Evolutionary conservation across 441 rosid species (phyloP).

Genomic region (Adansonia gregorii): DNA sequence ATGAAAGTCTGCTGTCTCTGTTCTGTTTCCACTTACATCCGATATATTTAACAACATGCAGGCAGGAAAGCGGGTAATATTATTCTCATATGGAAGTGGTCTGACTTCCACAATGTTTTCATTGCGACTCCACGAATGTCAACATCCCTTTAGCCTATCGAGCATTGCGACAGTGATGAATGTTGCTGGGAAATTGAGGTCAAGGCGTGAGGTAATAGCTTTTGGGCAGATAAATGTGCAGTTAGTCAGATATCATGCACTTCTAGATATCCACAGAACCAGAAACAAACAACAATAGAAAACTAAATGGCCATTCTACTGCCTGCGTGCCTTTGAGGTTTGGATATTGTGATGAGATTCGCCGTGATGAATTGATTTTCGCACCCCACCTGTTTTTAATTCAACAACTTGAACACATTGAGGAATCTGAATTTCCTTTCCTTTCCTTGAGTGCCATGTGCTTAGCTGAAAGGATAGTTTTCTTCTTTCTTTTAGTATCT

Average conservation of each 20-base stretch:
- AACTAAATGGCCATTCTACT: neutral
- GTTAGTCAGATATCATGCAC: neutral
- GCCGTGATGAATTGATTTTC: neutral
- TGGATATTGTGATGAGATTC: neutral
- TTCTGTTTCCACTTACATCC: slow-evolving; percentile 21
- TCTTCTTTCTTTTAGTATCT: neutral
- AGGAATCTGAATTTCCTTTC: neutral
- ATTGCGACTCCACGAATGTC: slow-evolving; percentile 59
- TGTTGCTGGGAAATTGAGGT: slow-evolving; percentile 69
- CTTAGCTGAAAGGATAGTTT: neutral
- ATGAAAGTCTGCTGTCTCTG: neutral
- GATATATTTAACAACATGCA: slow-evolving; percentile 34
- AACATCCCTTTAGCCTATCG: slow-evolving; percentile 74
- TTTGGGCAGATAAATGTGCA: neutral
- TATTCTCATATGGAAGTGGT: slow-evolving; percentile 98
- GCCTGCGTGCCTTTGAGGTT: neutral
- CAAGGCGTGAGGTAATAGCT: slow-evolving; percentile 81
- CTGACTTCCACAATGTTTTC: slow-evolving; percentile 89
- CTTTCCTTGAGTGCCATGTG: neutral
- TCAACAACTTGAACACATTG: neutral
- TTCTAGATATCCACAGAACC: neutral
- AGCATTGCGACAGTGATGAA: slow-evolving; percentile 78
- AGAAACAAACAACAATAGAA: neutral
- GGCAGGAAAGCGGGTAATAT: slow-evolving; percentile 77
- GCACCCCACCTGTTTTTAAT: neutral